These are phyloP conservation scores for Ganoderma lucidum DNA, from an alignment of 1,284 basidiomycete species.

Conservation along the genomic window DNA sequence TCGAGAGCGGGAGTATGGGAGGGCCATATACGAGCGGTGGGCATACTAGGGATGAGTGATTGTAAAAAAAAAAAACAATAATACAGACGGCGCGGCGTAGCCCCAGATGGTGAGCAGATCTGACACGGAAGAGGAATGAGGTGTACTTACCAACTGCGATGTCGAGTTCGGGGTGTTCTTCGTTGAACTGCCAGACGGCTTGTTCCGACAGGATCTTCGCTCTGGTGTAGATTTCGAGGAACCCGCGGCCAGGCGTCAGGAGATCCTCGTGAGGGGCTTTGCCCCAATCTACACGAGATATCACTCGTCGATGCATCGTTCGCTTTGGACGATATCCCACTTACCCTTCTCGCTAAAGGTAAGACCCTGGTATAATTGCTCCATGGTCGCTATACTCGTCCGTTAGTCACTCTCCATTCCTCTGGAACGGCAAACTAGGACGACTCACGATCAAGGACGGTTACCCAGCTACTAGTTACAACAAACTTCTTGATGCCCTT, in stretches of 20 bases:
- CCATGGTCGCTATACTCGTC: neutral
- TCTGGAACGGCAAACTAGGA: neutral
- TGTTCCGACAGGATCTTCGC: neutral
- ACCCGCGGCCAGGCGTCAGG: neutral
- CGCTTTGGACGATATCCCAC: neutral
- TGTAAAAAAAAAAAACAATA: neutral
- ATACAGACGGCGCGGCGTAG: neutral
- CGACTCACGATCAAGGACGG: neutral
- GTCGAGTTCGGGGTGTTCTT: slow-evolving; percentile 7
- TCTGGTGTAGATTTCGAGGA: neutral
- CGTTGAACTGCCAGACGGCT: neutral
- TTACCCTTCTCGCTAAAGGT: neutral
- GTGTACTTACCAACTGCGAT: neutral
- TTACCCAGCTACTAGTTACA: neutral
- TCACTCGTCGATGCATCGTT: neutral
- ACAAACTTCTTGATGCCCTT: slow-evolving; percentile 5
- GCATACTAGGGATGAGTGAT: slow-evolving; percentile 16
- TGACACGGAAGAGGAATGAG: neutral
- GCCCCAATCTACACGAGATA: neutral
- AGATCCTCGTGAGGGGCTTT: neutral
- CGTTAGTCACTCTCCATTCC: neutral
- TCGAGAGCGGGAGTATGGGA: slow-evolving; percentile 1
- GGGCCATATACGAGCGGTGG: slow-evolving; percentile 11
- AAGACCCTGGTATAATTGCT: neutral
- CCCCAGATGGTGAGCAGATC: neutral